Percentiles rank a stretch among this genome's conserved stretches.
phyloP scores from a whole-genome alignment of 2,329 filamentous ascomycete genomes.

The Bipolaris sorokiniana region DNA sequence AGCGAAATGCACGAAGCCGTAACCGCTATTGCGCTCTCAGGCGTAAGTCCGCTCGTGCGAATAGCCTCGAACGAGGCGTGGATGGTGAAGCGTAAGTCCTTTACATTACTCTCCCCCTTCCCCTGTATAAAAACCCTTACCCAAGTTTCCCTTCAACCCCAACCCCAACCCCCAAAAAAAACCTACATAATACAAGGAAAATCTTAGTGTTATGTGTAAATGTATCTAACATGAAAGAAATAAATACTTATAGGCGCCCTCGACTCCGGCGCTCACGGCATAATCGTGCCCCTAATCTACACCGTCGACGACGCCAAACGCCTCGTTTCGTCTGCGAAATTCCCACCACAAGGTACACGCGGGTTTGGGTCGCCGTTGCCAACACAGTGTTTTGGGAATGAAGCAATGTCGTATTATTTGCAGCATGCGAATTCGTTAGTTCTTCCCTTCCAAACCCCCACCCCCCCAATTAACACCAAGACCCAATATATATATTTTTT shows the following conservation, averaged over 20 bases:
- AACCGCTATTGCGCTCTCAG: constrained; percentile 54
- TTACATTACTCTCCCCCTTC: too few species aligned
- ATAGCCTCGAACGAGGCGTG: constrained; percentile 64
- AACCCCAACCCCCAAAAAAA: too few species aligned
- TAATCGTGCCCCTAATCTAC: constrained; percentile 61
- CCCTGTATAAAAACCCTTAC: too few species aligned
- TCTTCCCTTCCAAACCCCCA: too few species aligned
- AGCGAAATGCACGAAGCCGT: constrained; percentile 63
- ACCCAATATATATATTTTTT: too few species aligned
- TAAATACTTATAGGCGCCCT: constrained; percentile 53
- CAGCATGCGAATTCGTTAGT: constrained; percentile 57
- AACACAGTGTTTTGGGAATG: constrained; percentile 54
- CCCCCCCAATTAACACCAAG: too few species aligned
- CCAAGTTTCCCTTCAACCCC: too few species aligned
- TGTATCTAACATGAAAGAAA: too few species aligned
- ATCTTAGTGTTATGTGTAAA: too few species aligned
- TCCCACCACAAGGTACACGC: constrained; percentile 61
- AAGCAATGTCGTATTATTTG: constrained; percentile 56
- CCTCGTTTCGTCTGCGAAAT: constrained; percentile 61
- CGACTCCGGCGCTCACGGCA: constrained; percentile 65
- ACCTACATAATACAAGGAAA: too few species aligned
- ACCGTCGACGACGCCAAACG: constrained; percentile 60
- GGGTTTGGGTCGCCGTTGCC: constrained; percentile 64
- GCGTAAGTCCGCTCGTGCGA: constrained; percentile 53
- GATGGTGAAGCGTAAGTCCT: constrained; percentile 66